A percentile compares a stretch with the other conserved stretches of the same genome.
Evolutionary conservation across 148 eudicot genomes (phyloP).

Genomic region (Vaccinium corymbosum): DNA sequence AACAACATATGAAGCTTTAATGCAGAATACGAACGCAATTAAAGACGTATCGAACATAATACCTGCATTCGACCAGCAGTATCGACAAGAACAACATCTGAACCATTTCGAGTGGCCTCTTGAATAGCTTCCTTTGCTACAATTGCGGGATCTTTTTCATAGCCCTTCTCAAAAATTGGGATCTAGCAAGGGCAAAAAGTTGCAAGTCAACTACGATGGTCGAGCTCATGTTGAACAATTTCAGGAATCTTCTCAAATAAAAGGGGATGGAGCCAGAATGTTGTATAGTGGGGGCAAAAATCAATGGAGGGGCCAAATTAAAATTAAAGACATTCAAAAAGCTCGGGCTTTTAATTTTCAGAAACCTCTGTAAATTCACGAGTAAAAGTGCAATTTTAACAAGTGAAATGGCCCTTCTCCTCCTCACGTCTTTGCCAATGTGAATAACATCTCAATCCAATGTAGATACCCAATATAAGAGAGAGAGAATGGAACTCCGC

Average conservation of each 20-base stretch:
- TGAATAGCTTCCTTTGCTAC: conserved; percentile 98
- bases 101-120: conserved; percentile 83
- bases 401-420: not conserved
- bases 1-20: conserved; percentile 4
- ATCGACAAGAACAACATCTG: conserved; percentile 98
- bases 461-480: not conserved
- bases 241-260: not conserved
- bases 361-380: not conserved
- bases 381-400: not conserved
- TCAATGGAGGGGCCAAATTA: not conserved
- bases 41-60: not conserved
- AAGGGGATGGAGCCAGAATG: not conserved
- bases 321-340: not conserved
- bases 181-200: conserved; percentile 38
- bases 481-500: not conserved
- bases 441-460: not conserved
- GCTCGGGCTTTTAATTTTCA: not conserved
- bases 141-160: conserved; percentile 96
- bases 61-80: conserved; percentile 99
- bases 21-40: not conserved
- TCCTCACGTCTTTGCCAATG: not conserved
- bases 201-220: not conserved
- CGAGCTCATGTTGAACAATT: not conserved
- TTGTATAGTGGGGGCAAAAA: not conserved
- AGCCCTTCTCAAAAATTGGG: conserved; percentile 98